These are phyloP conservation scores for Trametes polyzona DNA, from an alignment of 1,284 basidiomycete genomes.

Conservation along the genomic window DNA sequence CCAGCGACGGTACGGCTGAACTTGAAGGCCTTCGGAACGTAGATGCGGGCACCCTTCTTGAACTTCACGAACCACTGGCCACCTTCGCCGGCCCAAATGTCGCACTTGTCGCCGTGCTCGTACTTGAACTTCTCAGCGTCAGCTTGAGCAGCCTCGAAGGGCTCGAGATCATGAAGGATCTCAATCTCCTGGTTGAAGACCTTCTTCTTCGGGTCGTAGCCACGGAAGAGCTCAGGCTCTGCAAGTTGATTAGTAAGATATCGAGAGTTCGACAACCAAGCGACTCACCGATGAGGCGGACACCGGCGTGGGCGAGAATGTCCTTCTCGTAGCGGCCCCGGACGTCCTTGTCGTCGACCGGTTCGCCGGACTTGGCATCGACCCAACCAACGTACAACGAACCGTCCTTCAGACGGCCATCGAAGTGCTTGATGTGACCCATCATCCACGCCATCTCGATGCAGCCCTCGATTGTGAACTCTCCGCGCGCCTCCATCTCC, in stretches of 20 bases:
- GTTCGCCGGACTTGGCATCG: conserved; percentile 91
- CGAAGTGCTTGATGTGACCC: conserved; percentile 98
- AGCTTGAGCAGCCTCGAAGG: conserved; percentile 89
- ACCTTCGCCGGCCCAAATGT: conserved; percentile 89
- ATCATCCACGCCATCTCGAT: conserved; percentile 99
- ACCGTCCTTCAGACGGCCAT: conserved; percentile 93
- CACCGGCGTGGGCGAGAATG: conserved; percentile 91
- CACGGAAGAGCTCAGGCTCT: conserved; percentile 98
- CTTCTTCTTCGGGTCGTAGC: conserved; percentile 98
- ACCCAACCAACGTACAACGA: conserved; percentile 97
- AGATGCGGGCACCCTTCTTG: conserved; percentile 96
- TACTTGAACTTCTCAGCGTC: conserved; percentile 97
- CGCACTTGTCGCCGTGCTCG: conserved; percentile 96
- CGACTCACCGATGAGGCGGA: conserved; percentile 86
- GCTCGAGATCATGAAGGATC: conserved; percentile 95
- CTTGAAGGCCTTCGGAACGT: conserved; percentile 93
- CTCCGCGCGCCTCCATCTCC: conserved; percentile 97
- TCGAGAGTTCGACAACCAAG: too few relatives aligned
- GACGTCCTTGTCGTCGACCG: conserved; percentile 98
- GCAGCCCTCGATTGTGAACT: conserved; percentile 95
- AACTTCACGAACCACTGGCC: conserved; percentile 98
- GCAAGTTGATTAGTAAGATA: conserved; percentile 25
- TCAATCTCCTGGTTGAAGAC: conserved; percentile 97
- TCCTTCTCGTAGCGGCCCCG: conserved; percentile 94
- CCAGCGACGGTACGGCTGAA: conserved; percentile 96